Evolutionary conservation across 108 stramenopile genomes (phyloP), one percentile per base, ranked within the genome.

Genomic region (Nitzschia palea): DNA sequence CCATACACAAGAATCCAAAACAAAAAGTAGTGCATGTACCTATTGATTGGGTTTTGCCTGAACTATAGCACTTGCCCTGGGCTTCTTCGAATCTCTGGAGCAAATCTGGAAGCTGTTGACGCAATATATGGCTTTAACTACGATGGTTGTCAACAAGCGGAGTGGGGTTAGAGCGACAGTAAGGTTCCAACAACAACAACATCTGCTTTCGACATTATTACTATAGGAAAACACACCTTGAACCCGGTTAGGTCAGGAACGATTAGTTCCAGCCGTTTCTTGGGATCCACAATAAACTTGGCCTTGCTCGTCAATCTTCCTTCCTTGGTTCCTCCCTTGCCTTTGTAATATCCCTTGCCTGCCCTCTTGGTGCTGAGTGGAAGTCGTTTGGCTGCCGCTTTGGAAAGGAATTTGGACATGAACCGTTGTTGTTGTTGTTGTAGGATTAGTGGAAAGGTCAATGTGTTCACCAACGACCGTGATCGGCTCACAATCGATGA

Each of bases 311-410:
- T 89, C 26, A 89, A 30, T 32, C 77, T 53, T 27, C 93, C 93
- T 47, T 94, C 89, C 45, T 83, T 89, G 3, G 88, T 94, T 36
- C 68, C 74, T 54, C 89, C 88, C n/a, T 91, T 94, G 28, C 93
- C 93, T 71, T 94, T 94, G 79, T 94, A 94, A 67, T 78, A 94
- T 44, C 92, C 92, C 71, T 94, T 94, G 30, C 78, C 67, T 9
- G 83, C 93, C 23, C 85, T 79, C 63, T 94, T 94, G 34, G 88
- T 87, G 25, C 79, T 86, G 36, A 94, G 79, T 3, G 89, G 89
- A 57, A 86, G 48, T 45, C 93, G 73, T 50, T 94, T 94, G 17
- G 76, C 56, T 30, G 93, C 93, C 18, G 88, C 77, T 66, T 89
- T 91, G 64, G 80, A 78, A 34, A 94, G 74, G 53, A 75, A 89